Percentiles rank a stretch among this genome's conserved stretches.
Evolutionary conservation across 352 stramenopile genomes (phyloP).

Genomic region (Globisporangium camurandrum): DNA sequence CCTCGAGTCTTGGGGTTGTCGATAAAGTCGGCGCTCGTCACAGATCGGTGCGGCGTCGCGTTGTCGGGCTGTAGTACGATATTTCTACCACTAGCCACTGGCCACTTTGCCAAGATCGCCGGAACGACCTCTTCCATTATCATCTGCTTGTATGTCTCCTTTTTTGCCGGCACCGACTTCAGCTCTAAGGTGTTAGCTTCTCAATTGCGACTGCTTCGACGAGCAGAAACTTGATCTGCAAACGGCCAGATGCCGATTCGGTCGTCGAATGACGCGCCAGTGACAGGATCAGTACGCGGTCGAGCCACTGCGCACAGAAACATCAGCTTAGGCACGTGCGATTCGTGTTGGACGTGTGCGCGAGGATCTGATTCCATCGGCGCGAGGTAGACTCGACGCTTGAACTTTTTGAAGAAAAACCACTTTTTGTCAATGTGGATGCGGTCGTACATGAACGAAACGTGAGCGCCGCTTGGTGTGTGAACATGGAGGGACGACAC

Average conservation of each 20-base stretch:
- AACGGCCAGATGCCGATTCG: slow-evolving; percentile 4
- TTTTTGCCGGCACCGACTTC: slow-evolving; percentile 4
- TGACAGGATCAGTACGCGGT: slow-evolving; percentile 5
- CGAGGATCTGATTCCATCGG: slow-evolving; percentile 5
- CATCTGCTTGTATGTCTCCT: slow-evolving; percentile 8
- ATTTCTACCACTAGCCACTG: slow-evolving; percentile 2
- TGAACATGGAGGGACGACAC: background rate
- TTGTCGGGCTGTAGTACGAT: slow-evolving; percentile 5
- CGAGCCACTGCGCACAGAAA: slow-evolving; percentile 4
- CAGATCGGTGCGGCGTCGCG: slow-evolving; percentile 3
- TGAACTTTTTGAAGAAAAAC: slow-evolving; percentile 1
- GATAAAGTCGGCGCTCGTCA: slow-evolving; percentile 6
- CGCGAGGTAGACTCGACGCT: slow-evolving; percentile 7
- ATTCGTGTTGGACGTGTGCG: slow-evolving; percentile 4
- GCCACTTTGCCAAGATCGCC: slow-evolving; percentile 5
- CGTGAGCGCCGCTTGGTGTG: background rate
- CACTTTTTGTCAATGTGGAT: slow-evolving; percentile 1
- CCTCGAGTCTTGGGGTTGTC: background rate
- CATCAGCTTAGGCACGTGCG: slow-evolving; percentile 5
- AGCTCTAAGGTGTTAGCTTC: slow-evolving; percentile 3
- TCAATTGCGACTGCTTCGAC: slow-evolving; percentile 5
- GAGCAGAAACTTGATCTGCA: slow-evolving; percentile 3
- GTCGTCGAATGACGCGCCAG: slow-evolving; percentile 4
- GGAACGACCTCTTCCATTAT: slow-evolving; percentile 7
- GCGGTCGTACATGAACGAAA: background rate